Evolutionary conservation across 305 asterid species (phyloP).

Genomic region (Rubia tinctorum): DNA sequence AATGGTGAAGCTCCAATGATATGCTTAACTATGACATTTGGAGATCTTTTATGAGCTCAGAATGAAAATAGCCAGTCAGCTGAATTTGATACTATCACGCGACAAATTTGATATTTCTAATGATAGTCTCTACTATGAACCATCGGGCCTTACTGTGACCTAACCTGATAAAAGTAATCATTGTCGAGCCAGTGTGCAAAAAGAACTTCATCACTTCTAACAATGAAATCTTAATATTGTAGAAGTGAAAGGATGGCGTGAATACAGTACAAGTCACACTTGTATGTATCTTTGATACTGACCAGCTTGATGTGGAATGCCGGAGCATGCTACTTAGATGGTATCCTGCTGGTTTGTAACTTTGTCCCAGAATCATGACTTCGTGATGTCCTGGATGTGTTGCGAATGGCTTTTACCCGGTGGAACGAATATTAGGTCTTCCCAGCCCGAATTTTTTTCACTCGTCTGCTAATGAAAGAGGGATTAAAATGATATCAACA

Average conservation of each 20-base stretch:
- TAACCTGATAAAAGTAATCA: neutral
- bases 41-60: neutral
- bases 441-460: slow-evolving; percentile 79
- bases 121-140: neutral
- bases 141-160: neutral
- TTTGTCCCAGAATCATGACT: slow-evolving; percentile 29
- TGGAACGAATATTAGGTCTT: slow-evolving; percentile 85
- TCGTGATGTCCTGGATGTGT: slow-evolving; percentile 71
- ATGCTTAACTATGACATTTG: slow-evolving; percentile 1
- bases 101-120: neutral
- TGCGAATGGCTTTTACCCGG: slow-evolving; percentile 96
- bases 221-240: neutral
- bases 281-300: neutral
- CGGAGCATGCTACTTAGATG: neutral
- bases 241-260: neutral
- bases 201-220: neutral
- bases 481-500: neutral
- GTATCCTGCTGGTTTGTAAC: neutral
- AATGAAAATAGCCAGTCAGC: neutral
- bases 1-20: neutral
- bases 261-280: neutral
- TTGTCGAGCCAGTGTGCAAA: neutral
- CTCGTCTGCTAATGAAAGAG: slow-evolving; percentile 45
- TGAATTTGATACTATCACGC: neutral
- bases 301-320: slow-evolving; percentile 11